These are phyloP conservation scores for Vitis amurensis DNA, from an alignment of 164 flowering plant species.

Conservation along the genomic window DNA sequence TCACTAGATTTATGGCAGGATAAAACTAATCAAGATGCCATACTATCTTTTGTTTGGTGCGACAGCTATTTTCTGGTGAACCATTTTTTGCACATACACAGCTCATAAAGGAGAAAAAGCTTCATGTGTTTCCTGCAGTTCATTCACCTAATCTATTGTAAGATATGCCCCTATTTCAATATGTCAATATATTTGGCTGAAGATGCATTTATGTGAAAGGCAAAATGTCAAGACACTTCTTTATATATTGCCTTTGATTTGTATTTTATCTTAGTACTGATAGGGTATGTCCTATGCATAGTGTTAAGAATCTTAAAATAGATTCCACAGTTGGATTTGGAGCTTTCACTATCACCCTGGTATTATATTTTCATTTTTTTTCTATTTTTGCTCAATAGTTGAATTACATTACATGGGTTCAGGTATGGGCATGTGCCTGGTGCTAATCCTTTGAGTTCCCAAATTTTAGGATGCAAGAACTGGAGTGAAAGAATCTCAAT, in stretches of 20 bases:
- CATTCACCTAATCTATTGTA: constrained; percentile 67
- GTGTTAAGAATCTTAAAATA: not conserved
- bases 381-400: not conserved
- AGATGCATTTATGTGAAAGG: not conserved
- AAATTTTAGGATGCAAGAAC: too few relatives aligned
- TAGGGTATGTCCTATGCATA: not conserved
- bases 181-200: not conserved
- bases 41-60: constrained; percentile 16
- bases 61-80: constrained; percentile 73
- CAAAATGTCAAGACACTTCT: not conserved
- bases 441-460: too few relatives aligned
- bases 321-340: not conserved
- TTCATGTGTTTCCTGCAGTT: constrained; percentile 64
- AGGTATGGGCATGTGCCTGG: too few relatives aligned
- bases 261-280: not conserved
- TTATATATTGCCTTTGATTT: not conserved
- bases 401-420: too few relatives aligned
- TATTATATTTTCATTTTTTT: not conserved
- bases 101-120: constrained; percentile 59
- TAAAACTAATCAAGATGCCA: constrained; percentile 1
- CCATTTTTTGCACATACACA: constrained; percentile 70
- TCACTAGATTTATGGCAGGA: not conserved
- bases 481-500: too few relatives aligned
- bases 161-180: constrained; percentile 21
- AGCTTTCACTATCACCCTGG: not conserved